Conservation (phyloP, 2,329 filamentous ascomycete genomes). For the Emmonsia crescens region DNA sequence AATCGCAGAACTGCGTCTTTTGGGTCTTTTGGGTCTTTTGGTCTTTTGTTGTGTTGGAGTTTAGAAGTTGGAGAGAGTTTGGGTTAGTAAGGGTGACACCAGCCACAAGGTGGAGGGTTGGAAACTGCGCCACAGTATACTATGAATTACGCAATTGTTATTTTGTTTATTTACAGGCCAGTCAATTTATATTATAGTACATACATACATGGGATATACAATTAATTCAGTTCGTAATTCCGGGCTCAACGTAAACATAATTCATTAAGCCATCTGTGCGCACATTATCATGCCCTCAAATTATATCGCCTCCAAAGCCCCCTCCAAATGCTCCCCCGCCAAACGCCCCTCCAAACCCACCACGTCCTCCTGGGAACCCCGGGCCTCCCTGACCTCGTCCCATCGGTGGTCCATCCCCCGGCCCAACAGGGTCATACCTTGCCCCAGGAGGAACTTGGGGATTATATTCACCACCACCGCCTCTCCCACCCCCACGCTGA, state of each 20-base stretch:
- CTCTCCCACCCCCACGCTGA: conserved; percentile 48
- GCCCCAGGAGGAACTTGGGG: conserved; percentile 74
- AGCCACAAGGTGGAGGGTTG: not conserved
- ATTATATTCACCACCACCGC: conserved; percentile 45
- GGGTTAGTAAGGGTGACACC: not conserved
- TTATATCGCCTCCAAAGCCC: conserved; percentile 35
- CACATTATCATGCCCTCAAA: conserved; percentile 22
- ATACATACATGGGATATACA: not conserved
- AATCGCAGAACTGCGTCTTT: too few species aligned
- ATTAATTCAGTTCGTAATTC: not conserved
- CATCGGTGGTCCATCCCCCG: conserved; percentile 46
- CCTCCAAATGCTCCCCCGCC: conserved; percentile 35
- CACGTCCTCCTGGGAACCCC: conserved; percentile 38
- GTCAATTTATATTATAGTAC: not conserved
- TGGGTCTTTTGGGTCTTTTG: not conserved
- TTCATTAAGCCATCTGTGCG: not conserved
- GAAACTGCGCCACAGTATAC: not conserved
- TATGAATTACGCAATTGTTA: not conserved
- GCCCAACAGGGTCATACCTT: conserved; percentile 80
- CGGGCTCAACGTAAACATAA: not conserved
- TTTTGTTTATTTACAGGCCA: not conserved
- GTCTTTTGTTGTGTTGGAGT: not conserved
- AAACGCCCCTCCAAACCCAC: conserved; percentile 41
- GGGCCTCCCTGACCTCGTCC: conserved; percentile 34
- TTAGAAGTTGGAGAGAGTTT: not conserved